Base-by-base conservation (phyloP, 768 basidiomycete species). In the Arthromyces matolae region DNA sequence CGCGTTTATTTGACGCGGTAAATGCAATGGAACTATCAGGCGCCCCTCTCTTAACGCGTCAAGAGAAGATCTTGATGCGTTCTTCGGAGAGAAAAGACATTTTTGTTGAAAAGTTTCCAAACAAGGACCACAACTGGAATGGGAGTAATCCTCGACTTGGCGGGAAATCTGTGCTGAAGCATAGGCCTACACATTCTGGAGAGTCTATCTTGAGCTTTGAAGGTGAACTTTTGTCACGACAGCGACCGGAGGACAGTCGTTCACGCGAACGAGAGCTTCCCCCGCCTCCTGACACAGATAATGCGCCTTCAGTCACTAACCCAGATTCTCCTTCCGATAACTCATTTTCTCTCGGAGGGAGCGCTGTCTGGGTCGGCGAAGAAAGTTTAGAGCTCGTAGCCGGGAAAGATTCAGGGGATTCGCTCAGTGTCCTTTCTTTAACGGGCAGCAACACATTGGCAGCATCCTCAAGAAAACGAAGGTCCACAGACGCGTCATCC, bases 51-150 rank as follows among this genome's bases (percentile, higher is more conserved):
- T 71, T 99, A 35, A 84, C 84, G 4, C 81, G 89, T 23, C 71
- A 77, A 52, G 96, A 99, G 69, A 92, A 91, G 56, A 70, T 93
- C 45, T 77, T 99, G 49, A 84, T 97, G 78, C 88, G 94, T 23
- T 78, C 83, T 1, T 90, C 88, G 12, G 94, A 98, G 51, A 79
- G 93, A 25, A 93, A 90, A 63, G 94, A 97, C 62, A 77, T 96
- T 35, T 94, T 98, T 61, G 72, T 83, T 16, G 94, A 97, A 58
- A 90, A 89, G 65, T 90, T 92, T 64, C 56, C 60, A 19, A 45
- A 33, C 44, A 49, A 50, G 19, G 57, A 56, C 27, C 57, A 61
- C 39, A 56, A 55, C 25, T 60, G 57, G 56, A 60, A 61, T 32
- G 60, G 48, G 33, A 62, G 58, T 47, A 59, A 52, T 54, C 44